These are phyloP conservation scores for Westerdykella sp. DNA, from an alignment of 2,329 filamentous ascomycete species.

Conservation along the genomic window DNA sequence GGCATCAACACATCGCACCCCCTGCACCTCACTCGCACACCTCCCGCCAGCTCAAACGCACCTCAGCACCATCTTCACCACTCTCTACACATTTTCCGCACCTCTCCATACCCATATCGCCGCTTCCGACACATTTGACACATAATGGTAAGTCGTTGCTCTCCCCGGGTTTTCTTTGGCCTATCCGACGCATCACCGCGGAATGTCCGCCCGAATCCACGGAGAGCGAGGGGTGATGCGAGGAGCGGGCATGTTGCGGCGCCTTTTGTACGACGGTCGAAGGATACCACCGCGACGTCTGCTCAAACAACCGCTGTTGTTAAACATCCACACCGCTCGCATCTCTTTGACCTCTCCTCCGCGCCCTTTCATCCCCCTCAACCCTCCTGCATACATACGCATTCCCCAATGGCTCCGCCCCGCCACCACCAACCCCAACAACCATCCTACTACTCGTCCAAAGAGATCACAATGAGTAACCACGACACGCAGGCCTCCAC, in stretches of 20 bases:
- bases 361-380: not conserved
- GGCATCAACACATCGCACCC: not conserved
- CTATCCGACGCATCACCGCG: not conserved
- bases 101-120: not conserved
- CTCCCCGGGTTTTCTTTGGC: not conserved
- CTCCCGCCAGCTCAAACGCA: not conserved
- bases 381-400: not conserved
- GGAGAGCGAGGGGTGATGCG: too few relatives aligned
- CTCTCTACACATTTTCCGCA: not conserved
- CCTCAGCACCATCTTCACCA: not conserved
- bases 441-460: constrained; percentile 1
- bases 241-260: too few relatives aligned
- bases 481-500: constrained; percentile 57
- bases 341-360: not conserved
- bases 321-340: too few relatives aligned
- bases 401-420: not conserved
- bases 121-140: not conserved
- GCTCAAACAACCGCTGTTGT: too few relatives aligned
- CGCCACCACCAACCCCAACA: constrained; percentile 3
- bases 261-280: too few relatives aligned
- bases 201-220: too few relatives aligned
- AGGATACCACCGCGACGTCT: too few relatives aligned
- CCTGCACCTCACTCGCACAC: not conserved
- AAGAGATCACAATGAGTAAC: constrained; percentile 31
- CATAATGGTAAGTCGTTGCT: constrained; percentile 7